Percentiles rank a stretch among this genome's conserved stretches.
phyloP scores from a whole-genome alignment of 2,329 filamentous ascomycete genomes.

The Dactylonectria macrodidyma region DNA sequence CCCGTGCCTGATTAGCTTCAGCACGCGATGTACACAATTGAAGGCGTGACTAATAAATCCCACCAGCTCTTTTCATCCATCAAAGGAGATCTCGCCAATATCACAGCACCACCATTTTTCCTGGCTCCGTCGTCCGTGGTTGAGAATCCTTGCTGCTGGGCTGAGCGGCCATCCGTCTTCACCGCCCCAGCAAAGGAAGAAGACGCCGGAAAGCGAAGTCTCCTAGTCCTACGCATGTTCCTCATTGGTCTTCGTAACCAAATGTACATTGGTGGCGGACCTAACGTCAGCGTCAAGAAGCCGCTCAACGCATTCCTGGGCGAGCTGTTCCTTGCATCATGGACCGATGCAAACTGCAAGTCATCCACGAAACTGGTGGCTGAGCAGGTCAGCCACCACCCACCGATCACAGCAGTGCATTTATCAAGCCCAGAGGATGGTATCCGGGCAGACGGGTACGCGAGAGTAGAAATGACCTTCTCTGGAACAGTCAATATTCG shows the following conservation, averaged over 20 bases:
- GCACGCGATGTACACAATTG: not conserved
- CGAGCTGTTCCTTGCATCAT: slow-evolving; percentile 63
- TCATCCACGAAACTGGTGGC: slow-evolving; percentile 51
- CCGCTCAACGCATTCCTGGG: slow-evolving; percentile 68
- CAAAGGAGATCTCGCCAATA: slow-evolving; percentile 66
- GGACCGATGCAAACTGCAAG: slow-evolving; percentile 47
- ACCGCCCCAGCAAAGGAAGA: slow-evolving; percentile 62
- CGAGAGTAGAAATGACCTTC: slow-evolving; percentile 67
- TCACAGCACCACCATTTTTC: slow-evolving; percentile 66
- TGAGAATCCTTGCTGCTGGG: slow-evolving; percentile 67
- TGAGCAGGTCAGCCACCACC: slow-evolving; percentile 69
- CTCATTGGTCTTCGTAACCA: slow-evolving; percentile 63
- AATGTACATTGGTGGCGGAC: slow-evolving; percentile 63
- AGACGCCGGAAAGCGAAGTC: slow-evolving; percentile 58
- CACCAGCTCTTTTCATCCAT: slow-evolving; percentile 45
- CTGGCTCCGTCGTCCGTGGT: slow-evolving; percentile 65
- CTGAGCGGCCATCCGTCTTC: slow-evolving; percentile 63
- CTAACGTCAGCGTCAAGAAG: slow-evolving; percentile 65
- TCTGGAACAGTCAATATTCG: slow-evolving; percentile 64
- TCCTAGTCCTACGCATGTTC: slow-evolving; percentile 64
- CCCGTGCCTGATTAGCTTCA: not conserved
- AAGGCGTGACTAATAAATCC: slow-evolving; percentile 1
- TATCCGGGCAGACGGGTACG: slow-evolving; percentile 65
- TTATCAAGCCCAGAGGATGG: slow-evolving; percentile 59
- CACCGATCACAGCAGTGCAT: slow-evolving; percentile 68